phyloP scores from a whole-genome alignment of 1,139 yeast species.

The Geotrichum citri-aurantii region DNA sequence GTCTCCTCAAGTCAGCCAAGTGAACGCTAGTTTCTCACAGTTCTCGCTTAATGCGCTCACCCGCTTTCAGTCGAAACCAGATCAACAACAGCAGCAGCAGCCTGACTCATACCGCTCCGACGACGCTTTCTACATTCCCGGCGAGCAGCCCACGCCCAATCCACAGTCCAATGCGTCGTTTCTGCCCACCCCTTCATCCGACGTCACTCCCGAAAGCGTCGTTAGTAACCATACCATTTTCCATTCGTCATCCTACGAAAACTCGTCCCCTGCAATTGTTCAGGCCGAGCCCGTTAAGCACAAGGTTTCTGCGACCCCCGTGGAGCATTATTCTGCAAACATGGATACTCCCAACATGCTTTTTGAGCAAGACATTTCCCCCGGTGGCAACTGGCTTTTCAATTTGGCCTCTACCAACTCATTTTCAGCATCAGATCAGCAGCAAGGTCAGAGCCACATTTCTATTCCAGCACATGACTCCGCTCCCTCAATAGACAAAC shows the following conservation, averaged over 20 bases:
- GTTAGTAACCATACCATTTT: neutral
- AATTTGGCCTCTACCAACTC: neutral
- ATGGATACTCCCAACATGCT: constrained; percentile 2
- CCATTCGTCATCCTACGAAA: neutral
- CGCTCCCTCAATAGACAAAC: neutral
- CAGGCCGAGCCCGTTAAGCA: neutral
- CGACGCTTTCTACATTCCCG: neutral
- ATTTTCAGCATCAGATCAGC: constrained; percentile 1
- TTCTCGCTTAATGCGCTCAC: constrained; percentile 7
- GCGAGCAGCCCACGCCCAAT: neutral
- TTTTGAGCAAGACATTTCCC: constrained; percentile 7
- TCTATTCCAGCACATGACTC: neutral
- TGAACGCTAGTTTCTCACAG: neutral
- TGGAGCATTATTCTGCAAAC: neutral
- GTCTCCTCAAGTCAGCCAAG: neutral
- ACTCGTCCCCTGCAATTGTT: neutral
- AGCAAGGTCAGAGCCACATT: neutral
- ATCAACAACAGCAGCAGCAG: neutral
- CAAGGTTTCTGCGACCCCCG: neutral
- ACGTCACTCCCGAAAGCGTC: neutral
- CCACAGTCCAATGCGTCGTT: neutral
- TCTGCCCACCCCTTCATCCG: constrained; percentile 1
- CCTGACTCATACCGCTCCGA: neutral
- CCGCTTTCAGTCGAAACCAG: constrained; percentile 4
- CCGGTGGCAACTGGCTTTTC: constrained; percentile 7